Evolutionary conservation across 306 rosid genomes (phyloP), one percentile per base, ranked within the genome.

Genomic region (Spatholobus suberectus): DNA sequence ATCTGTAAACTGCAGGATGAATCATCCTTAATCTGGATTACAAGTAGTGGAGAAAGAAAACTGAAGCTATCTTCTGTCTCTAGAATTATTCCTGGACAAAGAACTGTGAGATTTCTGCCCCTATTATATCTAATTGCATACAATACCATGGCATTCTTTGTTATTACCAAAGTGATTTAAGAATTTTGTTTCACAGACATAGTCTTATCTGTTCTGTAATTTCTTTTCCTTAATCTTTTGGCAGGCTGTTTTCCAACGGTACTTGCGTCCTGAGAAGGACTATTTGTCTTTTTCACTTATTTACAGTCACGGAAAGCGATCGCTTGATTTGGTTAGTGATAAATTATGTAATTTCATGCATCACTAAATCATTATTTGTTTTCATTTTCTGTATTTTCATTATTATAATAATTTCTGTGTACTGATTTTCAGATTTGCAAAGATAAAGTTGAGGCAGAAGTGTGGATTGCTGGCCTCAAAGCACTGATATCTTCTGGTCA

Each of bases 371-470:
- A 18, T 81, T 15, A 55, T 80, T 75, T 78, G 27, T 52, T 67
- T 29, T 55, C 29, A 17, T 44, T 73, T 70, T 78, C 73, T 76
- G 41, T 34, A 44, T 76, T 49, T 73, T 34, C 6, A 32, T 55
- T 41, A 35, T 76, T 72, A 14, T 44, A 55, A 70, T 46, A 67
- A 47, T 38, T 67, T n/a, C n/a, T 62, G 57, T 47, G 23, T 74
- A 4, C 70, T 81, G 32, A 34, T 69, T 70, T 85, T 29, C 92
- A 96, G 99, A 94, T 94, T 81, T 94, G 99, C 88, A 96, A 94
- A 89, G 99, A 96, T 87, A 94, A 92, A 94, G 95, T 87, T 82
- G 98, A 94, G 88, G 97, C 95, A 24, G 97, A 94, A 86, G 92
- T 88, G 89, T 94, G 99, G 99, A 96, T 94, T 93, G 87, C 90